Conservation (phyloP, 1,139 yeast genomes). For the Hyphopichia khmerensis region DNA sequence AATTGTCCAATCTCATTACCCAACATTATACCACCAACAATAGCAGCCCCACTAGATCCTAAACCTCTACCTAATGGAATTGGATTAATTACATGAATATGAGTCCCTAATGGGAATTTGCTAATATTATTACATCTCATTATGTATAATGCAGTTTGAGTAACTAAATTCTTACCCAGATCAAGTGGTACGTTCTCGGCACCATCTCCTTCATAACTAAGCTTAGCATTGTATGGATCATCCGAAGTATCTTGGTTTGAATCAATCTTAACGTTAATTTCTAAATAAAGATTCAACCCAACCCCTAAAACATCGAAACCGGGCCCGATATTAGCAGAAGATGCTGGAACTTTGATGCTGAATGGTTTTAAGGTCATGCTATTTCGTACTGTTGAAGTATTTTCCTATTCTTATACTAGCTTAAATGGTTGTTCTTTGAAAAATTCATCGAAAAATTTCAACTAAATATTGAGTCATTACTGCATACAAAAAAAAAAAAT, state of each 20-base stretch:
- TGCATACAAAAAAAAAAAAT: no score
- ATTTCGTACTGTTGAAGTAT: background rate
- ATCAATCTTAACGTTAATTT: constrained; percentile 66
- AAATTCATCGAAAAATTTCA: background rate
- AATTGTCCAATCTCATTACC: constrained; percentile 83
- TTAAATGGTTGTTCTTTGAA: background rate
- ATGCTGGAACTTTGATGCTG: constrained; percentile 81
- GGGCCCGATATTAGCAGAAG: constrained; percentile 97
- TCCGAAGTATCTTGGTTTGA: constrained; percentile 44
- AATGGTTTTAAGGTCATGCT: background rate
- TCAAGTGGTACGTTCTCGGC: constrained; percentile 74
- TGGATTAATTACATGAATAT: constrained; percentile 77
- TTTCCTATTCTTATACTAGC: background rate
- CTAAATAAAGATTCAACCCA: constrained; percentile 73
- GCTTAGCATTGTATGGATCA: constrained; percentile 68
- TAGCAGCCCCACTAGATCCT: constrained; percentile 99
- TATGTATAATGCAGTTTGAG: constrained; percentile 89
- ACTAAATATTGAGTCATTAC: no score
- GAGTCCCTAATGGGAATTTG: constrained; percentile 82
- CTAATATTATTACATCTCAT: constrained; percentile 76
- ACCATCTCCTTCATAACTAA: constrained; percentile 75
- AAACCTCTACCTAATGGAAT: constrained; percentile 95
- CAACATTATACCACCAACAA: constrained; percentile 92
- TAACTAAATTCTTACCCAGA: constrained; percentile 78
- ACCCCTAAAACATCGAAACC: constrained; percentile 96